Evolutionary conservation across 2,329 filamentous ascomycete genomes (phyloP).

Genomic region (Neofusicoccum kwambonambiense): DNA sequence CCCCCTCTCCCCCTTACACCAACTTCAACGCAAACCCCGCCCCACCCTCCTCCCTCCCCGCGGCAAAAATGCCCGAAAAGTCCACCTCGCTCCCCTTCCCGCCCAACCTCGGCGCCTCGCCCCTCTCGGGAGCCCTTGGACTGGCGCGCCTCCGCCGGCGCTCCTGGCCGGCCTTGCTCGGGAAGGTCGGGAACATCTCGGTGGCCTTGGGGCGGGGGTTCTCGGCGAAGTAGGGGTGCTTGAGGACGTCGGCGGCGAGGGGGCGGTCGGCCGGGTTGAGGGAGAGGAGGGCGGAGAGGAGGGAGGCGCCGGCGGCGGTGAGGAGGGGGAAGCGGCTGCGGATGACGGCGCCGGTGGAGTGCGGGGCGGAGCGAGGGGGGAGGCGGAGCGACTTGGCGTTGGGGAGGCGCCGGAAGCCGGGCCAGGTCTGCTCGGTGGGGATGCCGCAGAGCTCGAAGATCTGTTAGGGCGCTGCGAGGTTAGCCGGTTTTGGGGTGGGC

Average conservation of each 20-base stretch:
- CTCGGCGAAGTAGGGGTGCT: constrained; percentile 82
- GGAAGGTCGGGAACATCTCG: constrained; percentile 95
- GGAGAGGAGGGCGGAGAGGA: constrained; percentile 69
- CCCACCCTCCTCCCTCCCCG: constrained; percentile 43
- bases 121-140: constrained; percentile 80
- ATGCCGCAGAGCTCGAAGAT: constrained; percentile 90
- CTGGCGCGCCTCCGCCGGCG: constrained; percentile 68
- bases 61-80: constrained; percentile 52
- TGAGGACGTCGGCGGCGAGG: constrained; percentile 69
- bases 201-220: constrained; percentile 86
- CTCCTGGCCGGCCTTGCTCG: constrained; percentile 91
- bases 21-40: constrained; percentile 46
- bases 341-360: constrained; percentile 53
- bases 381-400: constrained; percentile 80
- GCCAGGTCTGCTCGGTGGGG: constrained; percentile 80
- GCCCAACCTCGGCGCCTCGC: constrained; percentile 58
- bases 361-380: constrained; percentile 48
- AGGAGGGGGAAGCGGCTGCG: constrained; percentile 79
- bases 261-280: constrained; percentile 74
- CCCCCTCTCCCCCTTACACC: constrained; percentile 18
- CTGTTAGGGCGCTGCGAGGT: constrained; percentile 25
- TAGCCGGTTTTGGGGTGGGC: constrained; percentile 7
- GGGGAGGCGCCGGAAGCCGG: constrained; percentile 79
- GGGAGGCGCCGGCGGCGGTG: constrained; percentile 68
- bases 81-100: constrained; percentile 43